These are phyloP conservation scores for Dictyostelium brefeldianum DNA, from an alignment of 78 protist species.

Conservation along the genomic window DNA sequence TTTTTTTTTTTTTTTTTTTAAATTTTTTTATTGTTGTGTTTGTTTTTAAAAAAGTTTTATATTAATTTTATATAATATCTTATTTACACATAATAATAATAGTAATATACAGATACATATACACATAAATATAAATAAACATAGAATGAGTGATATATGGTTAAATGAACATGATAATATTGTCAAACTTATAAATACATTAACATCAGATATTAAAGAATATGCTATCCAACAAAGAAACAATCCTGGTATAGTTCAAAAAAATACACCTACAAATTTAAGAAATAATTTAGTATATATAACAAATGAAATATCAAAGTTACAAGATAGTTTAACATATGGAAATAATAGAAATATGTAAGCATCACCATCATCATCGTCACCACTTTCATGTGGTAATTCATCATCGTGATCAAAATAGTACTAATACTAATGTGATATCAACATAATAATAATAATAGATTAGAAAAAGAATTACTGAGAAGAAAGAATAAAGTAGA, in stretches of 20 bases:
- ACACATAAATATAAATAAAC: no score
- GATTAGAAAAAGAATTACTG: slow-evolving; percentile 39
- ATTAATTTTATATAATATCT: no score
- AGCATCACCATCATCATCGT: no score
- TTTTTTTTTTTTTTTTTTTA: no score
- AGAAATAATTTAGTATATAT: slow-evolving; percentile 29
- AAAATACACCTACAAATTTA: slow-evolving; percentile 18
- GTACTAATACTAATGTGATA: neutral
- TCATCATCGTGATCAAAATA: no score
- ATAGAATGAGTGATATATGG: slow-evolving; percentile 69
- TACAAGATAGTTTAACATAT: slow-evolving; percentile 53
- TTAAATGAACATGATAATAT: slow-evolving; percentile 39
- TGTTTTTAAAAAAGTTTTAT: no score
- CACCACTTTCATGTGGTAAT: no score
- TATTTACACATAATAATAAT: no score
- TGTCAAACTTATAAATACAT: neutral
- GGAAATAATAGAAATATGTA: slow-evolving; percentile 48
- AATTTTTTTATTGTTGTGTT: no score
- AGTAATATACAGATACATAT: no score
- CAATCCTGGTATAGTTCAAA: slow-evolving; percentile 10
- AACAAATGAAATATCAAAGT: slow-evolving; percentile 24
- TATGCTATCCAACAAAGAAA: slow-evolving; percentile 13
- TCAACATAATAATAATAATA: neutral
- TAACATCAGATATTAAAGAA: slow-evolving; percentile 47
- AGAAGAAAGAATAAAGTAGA: slow-evolving; percentile 56